Evolutionary conservation across 2,329 filamentous ascomycete species (phyloP).

Genomic region (Neoascochyta sp.): DNA sequence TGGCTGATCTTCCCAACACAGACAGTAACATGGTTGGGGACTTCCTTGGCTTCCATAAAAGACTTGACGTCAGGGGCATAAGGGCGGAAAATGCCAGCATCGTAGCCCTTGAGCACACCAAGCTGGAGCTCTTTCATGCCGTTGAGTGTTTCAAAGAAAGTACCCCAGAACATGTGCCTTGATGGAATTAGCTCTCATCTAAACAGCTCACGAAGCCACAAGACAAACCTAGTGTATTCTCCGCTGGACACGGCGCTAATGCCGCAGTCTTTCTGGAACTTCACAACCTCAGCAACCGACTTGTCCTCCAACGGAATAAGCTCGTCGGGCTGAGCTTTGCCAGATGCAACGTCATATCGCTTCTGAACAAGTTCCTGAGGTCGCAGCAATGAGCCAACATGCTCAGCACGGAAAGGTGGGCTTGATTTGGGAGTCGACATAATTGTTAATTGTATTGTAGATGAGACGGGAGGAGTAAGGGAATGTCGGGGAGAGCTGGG

Average conservation of each 20-base stretch:
- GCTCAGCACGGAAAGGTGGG: slow-evolving; percentile 68
- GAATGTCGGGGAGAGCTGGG: slow-evolving; percentile 4
- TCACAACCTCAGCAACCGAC: slow-evolving; percentile 62
- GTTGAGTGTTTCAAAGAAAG: slow-evolving; percentile 53
- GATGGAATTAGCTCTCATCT: slow-evolving; percentile 8
- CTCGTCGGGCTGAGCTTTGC: slow-evolving; percentile 46
- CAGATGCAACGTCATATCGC: slow-evolving; percentile 49
- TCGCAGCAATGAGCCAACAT: slow-evolving; percentile 67
- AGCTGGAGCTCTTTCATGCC: slow-evolving; percentile 53
- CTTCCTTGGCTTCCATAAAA: slow-evolving; percentile 56
- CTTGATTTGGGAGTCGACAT: slow-evolving; percentile 33
- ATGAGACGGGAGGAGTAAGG: slow-evolving; percentile 4
- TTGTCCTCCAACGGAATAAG: slow-evolving; percentile 61
- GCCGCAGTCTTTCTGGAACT: slow-evolving; percentile 60
- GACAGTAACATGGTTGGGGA: slow-evolving; percentile 54
- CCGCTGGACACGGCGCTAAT: slow-evolving; percentile 65
- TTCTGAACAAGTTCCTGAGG: slow-evolving; percentile 59
- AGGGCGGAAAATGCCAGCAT: slow-evolving; percentile 53
- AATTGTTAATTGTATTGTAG: slow-evolving; percentile 27
- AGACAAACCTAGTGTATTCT: slow-evolving; percentile 54
- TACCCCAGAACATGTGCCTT: slow-evolving; percentile 55
- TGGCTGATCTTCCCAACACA: slow-evolving; percentile 58
- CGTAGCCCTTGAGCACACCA: slow-evolving; percentile 43
- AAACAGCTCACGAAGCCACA: background rate
- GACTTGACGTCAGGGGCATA: slow-evolving; percentile 61